phyloP scores from a whole-genome alignment of 2,329 filamentous ascomycete species.

The Daldinia eschscholtzii region DNA sequence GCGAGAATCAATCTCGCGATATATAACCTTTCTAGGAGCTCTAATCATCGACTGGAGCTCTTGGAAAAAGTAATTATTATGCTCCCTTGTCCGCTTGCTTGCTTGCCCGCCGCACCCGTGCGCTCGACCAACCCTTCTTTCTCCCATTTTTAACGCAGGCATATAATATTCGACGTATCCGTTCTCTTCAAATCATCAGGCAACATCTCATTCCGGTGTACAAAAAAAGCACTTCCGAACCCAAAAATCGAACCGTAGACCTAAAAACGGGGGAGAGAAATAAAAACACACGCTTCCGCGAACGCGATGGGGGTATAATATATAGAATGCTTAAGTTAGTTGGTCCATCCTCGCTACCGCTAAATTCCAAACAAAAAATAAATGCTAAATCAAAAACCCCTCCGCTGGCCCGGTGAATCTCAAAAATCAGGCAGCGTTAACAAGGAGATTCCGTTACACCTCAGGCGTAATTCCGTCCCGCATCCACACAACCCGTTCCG shows the following conservation, averaged over 20 bases:
- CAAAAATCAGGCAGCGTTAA: conserved; percentile 6
- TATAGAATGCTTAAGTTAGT: conserved; percentile 2
- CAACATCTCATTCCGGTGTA: conserved; percentile 2
- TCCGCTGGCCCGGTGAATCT: neutral
- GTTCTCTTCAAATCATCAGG: conserved; percentile 3
- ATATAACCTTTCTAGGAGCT: neutral
- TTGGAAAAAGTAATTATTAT: neutral
- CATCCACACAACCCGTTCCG: conserved; percentile 53
- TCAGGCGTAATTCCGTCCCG: conserved; percentile 56
- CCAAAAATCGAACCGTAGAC: conserved; percentile 7
- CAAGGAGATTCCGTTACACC: neutral
- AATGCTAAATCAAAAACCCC: too few relatives aligned
- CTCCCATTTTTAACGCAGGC: neutral
- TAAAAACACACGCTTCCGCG: conserved; percentile 16
- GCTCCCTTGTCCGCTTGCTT: neutral
- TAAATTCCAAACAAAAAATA: conserved; percentile 6
- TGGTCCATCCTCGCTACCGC: conserved; percentile 13
- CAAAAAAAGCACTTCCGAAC: neutral
- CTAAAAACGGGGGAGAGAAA: neutral
- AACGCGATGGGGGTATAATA: conserved; percentile 20
- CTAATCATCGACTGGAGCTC: neutral
- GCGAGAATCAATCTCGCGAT: conserved; percentile 34
- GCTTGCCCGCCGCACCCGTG: neutral
- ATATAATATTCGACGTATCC: conserved; percentile 2
- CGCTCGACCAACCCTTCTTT: neutral